Evolutionary conservation across 2,329 filamentous ascomycete species (phyloP), one percentile per base, ranked within the genome.

Genomic region (Pochonia chlamydosporia): DNA sequence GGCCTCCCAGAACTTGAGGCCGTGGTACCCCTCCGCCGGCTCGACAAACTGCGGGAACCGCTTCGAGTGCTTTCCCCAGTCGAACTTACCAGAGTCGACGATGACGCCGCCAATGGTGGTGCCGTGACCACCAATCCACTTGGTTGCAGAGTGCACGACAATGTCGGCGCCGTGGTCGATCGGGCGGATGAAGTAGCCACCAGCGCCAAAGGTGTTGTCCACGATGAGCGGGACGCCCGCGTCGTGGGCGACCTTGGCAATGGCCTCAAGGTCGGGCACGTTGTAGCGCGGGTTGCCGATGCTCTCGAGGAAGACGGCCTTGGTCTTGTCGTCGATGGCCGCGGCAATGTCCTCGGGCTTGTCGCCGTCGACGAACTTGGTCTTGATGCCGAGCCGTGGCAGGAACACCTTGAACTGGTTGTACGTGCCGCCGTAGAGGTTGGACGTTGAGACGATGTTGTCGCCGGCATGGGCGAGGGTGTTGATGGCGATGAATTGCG

Each of bases 81-180:
- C 86, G 64, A 96, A 97, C 65, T 89, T 93, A 59, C 91, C 91
- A 55, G 84, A 81, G 71, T 96, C 91, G 54, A 96, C 75, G 28
- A 96, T 79, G 37, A 96, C 79, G 51, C 91, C 91, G 49, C 79
- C 91, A 55, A 96, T 87, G 23, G 91, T 96, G 35, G 91, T 95
- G 51, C 91, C 92, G 67, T 97, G 92, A 36, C 91, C 91, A 48
- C 91, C 91, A 53, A 97, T 96, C 91, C 91, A 96, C 70, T 96
- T 96, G 49, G 91, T 96, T 10, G 90, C 90, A 33, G 87, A 93
- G 76, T 96, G 90, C 21, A 96, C 88, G 44, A 96, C 85, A 51
- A 96, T 96, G 63, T 96, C 91, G 53, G 88, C 91, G 47, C 91
- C 91, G 66, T 95, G 87, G 21, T 91, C 84, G 59, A 96, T 92